Percentiles rank a stretch among this genome's conserved stretches.
Conservation (phyloP, 306 rosid genomes). For the Vigna mungo region DNA sequence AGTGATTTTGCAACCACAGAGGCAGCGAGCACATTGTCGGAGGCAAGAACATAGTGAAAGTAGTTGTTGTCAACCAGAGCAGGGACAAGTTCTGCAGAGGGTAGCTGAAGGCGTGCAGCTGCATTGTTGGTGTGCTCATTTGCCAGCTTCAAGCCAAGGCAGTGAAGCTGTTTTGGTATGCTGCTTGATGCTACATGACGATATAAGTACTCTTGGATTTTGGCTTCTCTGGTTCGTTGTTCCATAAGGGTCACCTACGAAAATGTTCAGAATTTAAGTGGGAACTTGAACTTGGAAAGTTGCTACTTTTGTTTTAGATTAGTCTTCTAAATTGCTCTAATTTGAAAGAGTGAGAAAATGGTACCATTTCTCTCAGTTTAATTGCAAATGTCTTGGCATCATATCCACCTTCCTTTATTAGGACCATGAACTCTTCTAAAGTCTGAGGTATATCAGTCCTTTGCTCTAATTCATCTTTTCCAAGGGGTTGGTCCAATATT, state of each 20-base stretch:
- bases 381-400: constrained; percentile 81
- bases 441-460: constrained; percentile 84
- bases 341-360: neutral
- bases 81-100: constrained; percentile 86
- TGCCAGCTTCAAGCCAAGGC: constrained; percentile 83
- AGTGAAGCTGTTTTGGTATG: constrained; percentile 96
- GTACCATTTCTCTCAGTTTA: constrained; percentile 87
- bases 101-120: constrained; percentile 90
- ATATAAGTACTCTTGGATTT: constrained; percentile 84
- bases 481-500: constrained; percentile 69
- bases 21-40: constrained; percentile 93
- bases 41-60: constrained; percentile 90
- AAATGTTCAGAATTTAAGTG: constrained; percentile 25
- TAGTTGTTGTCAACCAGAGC: constrained; percentile 82
- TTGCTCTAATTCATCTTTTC: constrained; percentile 70
- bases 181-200: constrained; percentile 95
- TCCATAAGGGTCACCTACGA: constrained; percentile 68
- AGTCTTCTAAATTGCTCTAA: constrained; percentile 9
- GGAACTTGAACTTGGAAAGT: constrained; percentile 15
- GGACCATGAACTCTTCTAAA: constrained; percentile 79
- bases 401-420: constrained; percentile 59
- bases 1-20: constrained; percentile 90
- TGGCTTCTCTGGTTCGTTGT: constrained; percentile 83
- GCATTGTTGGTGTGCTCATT: constrained; percentile 86
- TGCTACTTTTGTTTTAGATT: neutral